phyloP scores from a whole-genome alignment of 257 asterid species.

The Marsdenia floribunda region DNA sequence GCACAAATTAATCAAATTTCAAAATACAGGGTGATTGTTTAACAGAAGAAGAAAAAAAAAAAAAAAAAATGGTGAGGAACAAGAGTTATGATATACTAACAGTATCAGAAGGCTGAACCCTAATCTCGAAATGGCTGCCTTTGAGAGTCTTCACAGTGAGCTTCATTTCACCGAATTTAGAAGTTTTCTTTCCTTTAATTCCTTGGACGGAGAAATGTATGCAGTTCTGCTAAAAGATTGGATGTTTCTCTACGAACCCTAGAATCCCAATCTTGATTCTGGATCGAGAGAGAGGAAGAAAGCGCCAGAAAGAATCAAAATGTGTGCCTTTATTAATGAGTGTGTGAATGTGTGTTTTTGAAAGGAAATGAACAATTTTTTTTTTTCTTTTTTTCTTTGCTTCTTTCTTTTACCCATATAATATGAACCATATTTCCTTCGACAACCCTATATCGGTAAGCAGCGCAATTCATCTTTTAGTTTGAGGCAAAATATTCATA shows the following conservation, averaged over 20 bases:
- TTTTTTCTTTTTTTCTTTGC: too few species aligned
- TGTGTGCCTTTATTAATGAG: background rate
- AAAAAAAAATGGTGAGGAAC: background rate
- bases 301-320: slow-evolving; percentile 18
- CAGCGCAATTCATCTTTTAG: too few species aligned
- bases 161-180: slow-evolving; percentile 52
- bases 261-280: slow-evolving; percentile 3
- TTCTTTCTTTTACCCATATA: too few species aligned
- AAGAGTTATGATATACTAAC: slow-evolving; percentile 31
- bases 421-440: too few species aligned
- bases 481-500: too few species aligned
- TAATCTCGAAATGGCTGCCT: slow-evolving; percentile 83
- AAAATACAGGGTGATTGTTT: background rate
- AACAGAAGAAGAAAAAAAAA: background rate
- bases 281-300: background rate
- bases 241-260: slow-evolving; percentile 2
- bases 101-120: slow-evolving; percentile 70
- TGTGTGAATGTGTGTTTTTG: background rate
- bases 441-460: too few species aligned
- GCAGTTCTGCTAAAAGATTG: background rate
- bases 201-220: background rate
- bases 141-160: slow-evolving; percentile 93
- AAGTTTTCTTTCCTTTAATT: background rate
- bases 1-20: background rate
- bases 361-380: background rate